A percentile compares a stretch with the other conserved stretches of the same genome.
phyloP scores from a whole-genome alignment of 1,284 basidiomycete species.

The Leccinum griseonigrum region DNA sequence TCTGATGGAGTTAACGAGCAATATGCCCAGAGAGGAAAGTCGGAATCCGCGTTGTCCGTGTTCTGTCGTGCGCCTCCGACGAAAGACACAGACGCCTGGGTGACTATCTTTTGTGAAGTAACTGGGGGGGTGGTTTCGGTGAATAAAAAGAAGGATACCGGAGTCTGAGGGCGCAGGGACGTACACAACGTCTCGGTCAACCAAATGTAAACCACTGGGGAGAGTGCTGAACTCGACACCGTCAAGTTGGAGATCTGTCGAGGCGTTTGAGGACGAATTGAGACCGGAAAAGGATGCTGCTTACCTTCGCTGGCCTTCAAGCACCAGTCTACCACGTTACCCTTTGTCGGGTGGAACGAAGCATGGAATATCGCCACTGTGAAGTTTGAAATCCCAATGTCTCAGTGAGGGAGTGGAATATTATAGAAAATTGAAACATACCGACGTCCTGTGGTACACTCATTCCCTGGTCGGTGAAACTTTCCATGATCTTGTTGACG shows the following conservation, averaged over 20 bases:
- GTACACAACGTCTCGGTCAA: conserved; percentile 75
- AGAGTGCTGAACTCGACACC: conserved; percentile 75
- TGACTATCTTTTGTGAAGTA: conserved; percentile 71
- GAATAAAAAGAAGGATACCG: conserved; percentile 2
- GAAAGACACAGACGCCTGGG: conserved; percentile 70
- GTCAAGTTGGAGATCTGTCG: conserved; percentile 59
- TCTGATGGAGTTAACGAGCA: conserved; percentile 60
- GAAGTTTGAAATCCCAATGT: not conserved
- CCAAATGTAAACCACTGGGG: conserved; percentile 76
- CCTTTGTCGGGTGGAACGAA: conserved; percentile 78
- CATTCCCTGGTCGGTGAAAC: conserved; percentile 28
- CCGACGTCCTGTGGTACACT: conserved; percentile 50
- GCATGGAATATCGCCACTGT: conserved; percentile 79
- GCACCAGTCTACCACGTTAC: conserved; percentile 75
- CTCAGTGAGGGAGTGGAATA: not conserved
- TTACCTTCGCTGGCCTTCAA: conserved; percentile 63
- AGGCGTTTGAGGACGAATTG: conserved; percentile 1
- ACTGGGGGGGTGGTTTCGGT: conserved; percentile 35
- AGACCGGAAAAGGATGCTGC: conserved; percentile 12
- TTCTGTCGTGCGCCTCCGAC: conserved; percentile 61
- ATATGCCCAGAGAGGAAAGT: conserved; percentile 72
- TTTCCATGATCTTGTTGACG: conserved; percentile 25
- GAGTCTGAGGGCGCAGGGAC: conserved; percentile 25
- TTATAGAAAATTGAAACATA: conserved; percentile 21
- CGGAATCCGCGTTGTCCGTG: conserved; percentile 74